These are phyloP conservation scores for Hebeloma cylindrosporum DNA, from an alignment of 768 basidiomycete species.

Conservation along the genomic window DNA sequence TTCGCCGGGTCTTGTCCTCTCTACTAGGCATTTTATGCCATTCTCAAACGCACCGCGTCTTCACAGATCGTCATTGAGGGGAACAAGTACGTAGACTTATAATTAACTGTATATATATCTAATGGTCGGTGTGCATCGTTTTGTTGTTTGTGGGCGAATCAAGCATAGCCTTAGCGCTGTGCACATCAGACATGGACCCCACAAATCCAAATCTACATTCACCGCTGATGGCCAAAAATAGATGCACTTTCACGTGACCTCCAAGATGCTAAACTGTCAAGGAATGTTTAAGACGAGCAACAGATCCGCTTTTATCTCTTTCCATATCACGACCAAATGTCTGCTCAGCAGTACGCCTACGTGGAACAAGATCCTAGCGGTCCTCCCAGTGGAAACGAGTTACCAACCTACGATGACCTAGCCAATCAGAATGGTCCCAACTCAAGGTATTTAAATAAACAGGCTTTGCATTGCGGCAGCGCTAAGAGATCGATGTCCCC, in stretches of 20 bases:
- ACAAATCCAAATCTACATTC: not conserved
- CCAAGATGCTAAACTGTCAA: slow-evolving; percentile 17
- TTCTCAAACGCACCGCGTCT: too few relatives aligned
- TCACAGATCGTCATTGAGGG: too few relatives aligned
- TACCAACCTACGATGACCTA: slow-evolving; percentile 83
- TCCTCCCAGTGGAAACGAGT: slow-evolving; percentile 44
- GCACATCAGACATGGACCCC: too few relatives aligned
- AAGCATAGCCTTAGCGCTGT: too few relatives aligned
- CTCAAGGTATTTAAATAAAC: slow-evolving; percentile 55
- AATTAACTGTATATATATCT: too few relatives aligned
- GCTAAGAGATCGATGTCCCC: slow-evolving; percentile 12
- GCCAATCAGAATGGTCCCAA: slow-evolving; percentile 75
- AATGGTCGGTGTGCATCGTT: too few relatives aligned
- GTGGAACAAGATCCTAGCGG: slow-evolving; percentile 45
- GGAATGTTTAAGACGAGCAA: slow-evolving; percentile 6
- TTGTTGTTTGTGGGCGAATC: too few relatives aligned
- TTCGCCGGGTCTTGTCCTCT: too few relatives aligned
- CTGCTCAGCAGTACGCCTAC: slow-evolving; percentile 26
- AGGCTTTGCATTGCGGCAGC: not conserved
- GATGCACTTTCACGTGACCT: slow-evolving; percentile 22
- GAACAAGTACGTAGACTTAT: too few relatives aligned
- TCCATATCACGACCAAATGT: slow-evolving; percentile 25
- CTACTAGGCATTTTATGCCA: too few relatives aligned
- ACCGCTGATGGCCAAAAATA: slow-evolving; percentile 16
- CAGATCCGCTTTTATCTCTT: slow-evolving; percentile 5